phyloP scores from a whole-genome alignment of 352 stramenopile genomes.

The Globisporangium nagaii region DNA sequence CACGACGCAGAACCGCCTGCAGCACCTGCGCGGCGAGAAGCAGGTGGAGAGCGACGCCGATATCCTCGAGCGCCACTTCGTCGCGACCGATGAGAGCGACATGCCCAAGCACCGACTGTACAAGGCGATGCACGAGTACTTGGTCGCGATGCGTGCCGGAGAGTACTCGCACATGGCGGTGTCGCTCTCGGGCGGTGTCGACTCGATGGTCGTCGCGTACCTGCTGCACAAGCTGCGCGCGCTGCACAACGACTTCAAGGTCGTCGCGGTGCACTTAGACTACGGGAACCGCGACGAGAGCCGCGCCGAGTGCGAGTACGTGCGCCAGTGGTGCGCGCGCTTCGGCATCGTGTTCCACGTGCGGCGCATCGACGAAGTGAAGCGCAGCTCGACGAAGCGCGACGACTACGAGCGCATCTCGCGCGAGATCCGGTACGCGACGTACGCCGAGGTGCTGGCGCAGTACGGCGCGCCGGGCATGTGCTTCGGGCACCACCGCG shows the following conservation, averaged over 20 bases:
- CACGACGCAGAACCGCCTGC: slow-evolving; percentile 69
- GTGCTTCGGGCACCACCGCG: slow-evolving; percentile 95
- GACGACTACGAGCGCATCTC: slow-evolving; percentile 95
- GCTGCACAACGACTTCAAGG: slow-evolving; percentile 42
- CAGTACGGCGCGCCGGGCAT: slow-evolving; percentile 81
- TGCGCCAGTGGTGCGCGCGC: slow-evolving; percentile 83
- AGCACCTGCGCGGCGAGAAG: slow-evolving; percentile 38
- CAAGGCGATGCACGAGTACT: slow-evolving; percentile 63
- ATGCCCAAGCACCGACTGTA: slow-evolving; percentile 68
- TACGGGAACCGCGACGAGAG: slow-evolving; percentile 96
- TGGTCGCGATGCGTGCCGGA: slow-evolving; percentile 36
- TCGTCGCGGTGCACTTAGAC: slow-evolving; percentile 95
- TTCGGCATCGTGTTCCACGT: slow-evolving; percentile 81
- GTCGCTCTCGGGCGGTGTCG: slow-evolving; percentile 93
- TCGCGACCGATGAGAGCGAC: slow-evolving; percentile 63
- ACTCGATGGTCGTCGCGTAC: slow-evolving; percentile 97
- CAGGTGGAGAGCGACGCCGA: slow-evolving; percentile 19
- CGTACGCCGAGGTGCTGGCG: slow-evolving; percentile 86
- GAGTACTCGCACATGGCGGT: slow-evolving; percentile 66
- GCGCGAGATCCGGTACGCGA: slow-evolving; percentile 91
- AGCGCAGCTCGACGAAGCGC: slow-evolving; percentile 85
- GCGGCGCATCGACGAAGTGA: slow-evolving; percentile 90
- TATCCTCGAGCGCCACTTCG: slow-evolving; percentile 63
- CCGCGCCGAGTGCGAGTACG: slow-evolving; percentile 88
- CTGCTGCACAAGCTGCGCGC: slow-evolving; percentile 84